These are phyloP conservation scores for Gardenia jasminoides DNA, from an alignment of 257 asterid species.

Conservation along the genomic window DNA sequence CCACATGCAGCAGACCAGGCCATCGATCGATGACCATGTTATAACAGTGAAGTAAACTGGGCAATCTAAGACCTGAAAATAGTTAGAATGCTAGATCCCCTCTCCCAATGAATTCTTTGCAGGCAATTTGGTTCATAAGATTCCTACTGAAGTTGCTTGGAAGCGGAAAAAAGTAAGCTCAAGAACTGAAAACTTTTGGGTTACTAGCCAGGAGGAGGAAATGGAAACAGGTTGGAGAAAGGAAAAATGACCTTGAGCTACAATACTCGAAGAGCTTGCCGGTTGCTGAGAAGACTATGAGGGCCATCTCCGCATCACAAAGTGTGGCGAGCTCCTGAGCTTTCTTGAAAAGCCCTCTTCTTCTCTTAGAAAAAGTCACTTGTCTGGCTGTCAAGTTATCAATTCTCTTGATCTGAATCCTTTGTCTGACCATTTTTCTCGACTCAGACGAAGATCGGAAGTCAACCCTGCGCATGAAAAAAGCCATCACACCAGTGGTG, in stretches of 20 bases:
- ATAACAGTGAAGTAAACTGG: background rate
- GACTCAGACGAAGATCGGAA: background rate
- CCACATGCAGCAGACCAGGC: background rate
- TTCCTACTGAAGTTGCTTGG: background rate
- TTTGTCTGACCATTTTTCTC: constrained; percentile 66
- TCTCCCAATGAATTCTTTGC: background rate
- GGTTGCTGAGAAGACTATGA: constrained; percentile 80
- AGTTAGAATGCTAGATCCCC: background rate
- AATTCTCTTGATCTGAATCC: constrained; percentile 76
- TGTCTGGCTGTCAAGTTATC: constrained; percentile 75
- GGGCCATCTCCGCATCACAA: constrained; percentile 79
- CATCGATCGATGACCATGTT: background rate
- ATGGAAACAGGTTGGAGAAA: background rate
- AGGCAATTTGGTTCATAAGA: background rate
- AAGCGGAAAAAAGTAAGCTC: background rate
- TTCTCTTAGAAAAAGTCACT: constrained; percentile 76
- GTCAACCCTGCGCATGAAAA: background rate
- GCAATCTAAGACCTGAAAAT: background rate
- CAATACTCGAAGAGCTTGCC: constrained; percentile 66
- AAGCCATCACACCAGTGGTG: background rate
- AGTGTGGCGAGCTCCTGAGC: constrained; percentile 78
- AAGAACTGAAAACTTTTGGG: background rate
- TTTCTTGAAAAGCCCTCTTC: constrained; percentile 89
- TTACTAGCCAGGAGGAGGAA: too few relatives aligned
- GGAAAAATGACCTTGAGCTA: constrained; percentile 45